phyloP scores from a whole-genome alignment of 768 basidiomycete genomes.

The Tylopilus rubrobrunneus region DNA sequence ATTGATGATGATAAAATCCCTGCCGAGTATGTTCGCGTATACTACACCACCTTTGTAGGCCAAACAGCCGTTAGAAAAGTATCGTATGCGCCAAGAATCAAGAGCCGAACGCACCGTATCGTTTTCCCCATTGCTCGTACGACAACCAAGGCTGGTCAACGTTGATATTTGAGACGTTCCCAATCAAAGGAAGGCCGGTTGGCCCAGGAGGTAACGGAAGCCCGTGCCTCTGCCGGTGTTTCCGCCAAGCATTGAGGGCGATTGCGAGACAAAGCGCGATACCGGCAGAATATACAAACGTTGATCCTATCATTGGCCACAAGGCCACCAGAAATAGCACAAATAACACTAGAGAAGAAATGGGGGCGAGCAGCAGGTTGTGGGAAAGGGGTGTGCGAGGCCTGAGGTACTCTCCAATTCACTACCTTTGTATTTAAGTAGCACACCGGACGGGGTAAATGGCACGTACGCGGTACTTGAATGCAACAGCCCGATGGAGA shows the following conservation, averaged over 20 bases:
- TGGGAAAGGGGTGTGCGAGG: too few species aligned
- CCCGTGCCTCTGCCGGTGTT: slow-evolving; percentile 8
- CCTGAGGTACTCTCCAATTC: too few species aligned
- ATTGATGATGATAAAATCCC: slow-evolving; percentile 28
- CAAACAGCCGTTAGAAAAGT: background rate
- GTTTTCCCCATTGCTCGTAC: slow-evolving; percentile 32
- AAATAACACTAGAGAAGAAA: background rate
- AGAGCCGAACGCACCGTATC: slow-evolving; percentile 22
- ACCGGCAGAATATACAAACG: slow-evolving; percentile 2
- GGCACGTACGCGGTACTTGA: too few species aligned
- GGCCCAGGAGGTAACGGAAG: slow-evolving; percentile 49
- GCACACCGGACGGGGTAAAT: too few species aligned
- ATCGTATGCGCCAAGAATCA: background rate
- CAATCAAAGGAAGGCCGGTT: slow-evolving; percentile 37
- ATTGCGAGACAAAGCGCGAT: slow-evolving; percentile 2
- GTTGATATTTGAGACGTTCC: slow-evolving; percentile 21
- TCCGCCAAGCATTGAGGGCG: slow-evolving; percentile 15
- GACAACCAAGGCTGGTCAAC: slow-evolving; percentile 28
- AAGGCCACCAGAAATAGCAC: background rate
- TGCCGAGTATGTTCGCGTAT: slow-evolving; percentile 25
- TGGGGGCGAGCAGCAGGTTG: background rate
- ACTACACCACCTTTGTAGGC: slow-evolving; percentile 20
- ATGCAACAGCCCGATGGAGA: too few species aligned
- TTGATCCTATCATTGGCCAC: background rate
- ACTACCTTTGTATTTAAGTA: too few species aligned